Evolutionary conservation across 1,139 yeast species (phyloP).

Genomic region (Pneumocystis wakefieldiae): DNA sequence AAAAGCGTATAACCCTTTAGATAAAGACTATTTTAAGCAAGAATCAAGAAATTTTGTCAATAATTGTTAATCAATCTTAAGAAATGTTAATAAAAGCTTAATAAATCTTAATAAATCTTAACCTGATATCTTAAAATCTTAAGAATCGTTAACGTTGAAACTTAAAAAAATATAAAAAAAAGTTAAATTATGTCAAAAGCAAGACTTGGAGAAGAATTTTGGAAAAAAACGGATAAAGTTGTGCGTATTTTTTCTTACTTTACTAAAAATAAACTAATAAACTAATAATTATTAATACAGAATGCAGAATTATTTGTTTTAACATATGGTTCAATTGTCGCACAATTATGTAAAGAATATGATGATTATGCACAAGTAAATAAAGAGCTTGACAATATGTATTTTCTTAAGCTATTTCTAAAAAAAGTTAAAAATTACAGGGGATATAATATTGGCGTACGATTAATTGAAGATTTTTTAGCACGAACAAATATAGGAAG

Average conservation of each 20-base stretch:
- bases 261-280: not conserved
- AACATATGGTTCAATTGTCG: constrained; percentile 86
- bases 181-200: constrained; percentile 35
- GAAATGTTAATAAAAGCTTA: too few species aligned
- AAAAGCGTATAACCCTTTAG: not conserved
- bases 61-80: not conserved
- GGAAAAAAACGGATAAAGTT: constrained; percentile 85
- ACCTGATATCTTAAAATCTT: too few species aligned
- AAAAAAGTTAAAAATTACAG: not conserved
- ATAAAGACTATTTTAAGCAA: not conserved
- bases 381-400: constrained; percentile 68
- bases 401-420: not conserved
- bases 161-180: not conserved
- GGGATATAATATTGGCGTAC: constrained; percentile 83
- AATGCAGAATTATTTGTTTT: constrained; percentile 84
- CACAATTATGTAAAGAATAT: constrained; percentile 81
- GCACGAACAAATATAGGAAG: constrained; percentile 76
- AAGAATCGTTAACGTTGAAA: not conserved
- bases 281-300: constrained; percentile 21
- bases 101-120: too few species aligned
- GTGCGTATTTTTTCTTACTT: constrained; percentile 28
- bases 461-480: constrained; percentile 83
- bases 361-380: constrained; percentile 69
- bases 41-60: not conserved
- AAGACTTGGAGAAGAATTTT: constrained; percentile 69